Evolutionary conservation across 129 eudicot genomes (phyloP).

Genomic region (Flaveria sonorensis): DNA sequence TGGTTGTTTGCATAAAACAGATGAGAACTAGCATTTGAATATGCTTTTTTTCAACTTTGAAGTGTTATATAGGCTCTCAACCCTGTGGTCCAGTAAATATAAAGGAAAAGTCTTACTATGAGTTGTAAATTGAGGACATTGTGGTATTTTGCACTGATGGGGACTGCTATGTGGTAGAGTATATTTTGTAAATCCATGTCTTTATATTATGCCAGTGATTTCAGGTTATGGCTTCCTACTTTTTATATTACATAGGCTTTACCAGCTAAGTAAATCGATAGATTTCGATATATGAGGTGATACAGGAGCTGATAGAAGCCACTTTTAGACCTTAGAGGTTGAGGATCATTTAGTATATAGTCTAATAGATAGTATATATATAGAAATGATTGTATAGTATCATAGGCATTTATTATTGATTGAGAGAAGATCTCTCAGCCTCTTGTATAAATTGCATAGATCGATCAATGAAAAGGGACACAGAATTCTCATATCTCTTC

Average conservation of each 20-base stretch:
- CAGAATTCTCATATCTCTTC: too few relatives aligned
- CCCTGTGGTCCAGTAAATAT: neutral
- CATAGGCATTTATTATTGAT: too few relatives aligned
- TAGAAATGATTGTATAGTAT: too few relatives aligned
- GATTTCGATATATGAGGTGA: neutral
- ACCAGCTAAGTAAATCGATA: neutral
- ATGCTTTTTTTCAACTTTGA: neutral
- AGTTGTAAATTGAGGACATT: neutral
- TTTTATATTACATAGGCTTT: constrained; percentile 14
- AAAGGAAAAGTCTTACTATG: neutral
- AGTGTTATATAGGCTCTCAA: constrained; percentile 3
- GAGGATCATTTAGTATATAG: constrained; percentile 12
- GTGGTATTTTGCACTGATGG: neutral
- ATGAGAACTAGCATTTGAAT: neutral
- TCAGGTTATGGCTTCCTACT: constrained; percentile 1
- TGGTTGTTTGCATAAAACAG: neutral
- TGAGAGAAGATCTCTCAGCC: too few relatives aligned
- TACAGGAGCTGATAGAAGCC: constrained; percentile 15
- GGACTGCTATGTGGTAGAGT: neutral
- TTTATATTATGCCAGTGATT: constrained; percentile 17
- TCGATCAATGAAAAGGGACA: too few relatives aligned
- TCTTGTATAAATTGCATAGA: too few relatives aligned
- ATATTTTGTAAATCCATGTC: neutral
- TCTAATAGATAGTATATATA: too few relatives aligned
- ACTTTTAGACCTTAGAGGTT: constrained; percentile 10